Evolutionary conservation across 225 moss, liverwort and hornwort species (phyloP), one percentile per base, ranked within the genome.

Genomic region (Polytrichum commune): DNA sequence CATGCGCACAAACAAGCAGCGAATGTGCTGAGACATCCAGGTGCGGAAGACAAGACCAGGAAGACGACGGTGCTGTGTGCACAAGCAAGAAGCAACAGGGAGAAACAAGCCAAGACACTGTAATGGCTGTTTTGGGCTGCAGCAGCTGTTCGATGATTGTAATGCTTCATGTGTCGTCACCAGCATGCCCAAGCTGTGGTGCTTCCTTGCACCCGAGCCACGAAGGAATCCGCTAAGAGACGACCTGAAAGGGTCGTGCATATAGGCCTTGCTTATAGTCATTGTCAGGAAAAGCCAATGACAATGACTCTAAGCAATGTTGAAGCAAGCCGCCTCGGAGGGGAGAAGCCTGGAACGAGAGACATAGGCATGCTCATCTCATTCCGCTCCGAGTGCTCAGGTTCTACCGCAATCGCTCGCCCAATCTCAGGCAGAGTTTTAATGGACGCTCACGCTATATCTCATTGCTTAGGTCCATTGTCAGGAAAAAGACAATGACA

Each of bases 241-340:
- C 81, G 81, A 27, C 82, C 81, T 77, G 84, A 5, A 62, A 85
- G 77, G 88, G 82, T 84, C 79, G 82, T 63, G 73, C 46, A 46
- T 66, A 64, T 67, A 85, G 82, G 88, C 88, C 73, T 88, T 88
- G 88, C 88, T 88, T 88, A 88, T 77, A 75, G 82, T 88, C 88
- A 88, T 88, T 88, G 88, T 88, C 88, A 88, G 88, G 88, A 88
- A 88, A 88, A 84, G 88, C 79, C 88, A 88, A 88, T 85, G 88
- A 88, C 88, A 88, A 88, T 88, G 88, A 88, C 88, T 88, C 84
- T 88, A 88, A 88, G 88, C 88, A 88, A 82, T 82, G 88, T 84
- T 88, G 79, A 81, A 85, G 82, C 84, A 69, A 69, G 75, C 62
- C 80, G 77, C 74, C 71, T 32, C 69, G 65, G 75, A 73, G 63